Conservation (phyloP, 208 protist genomes). For the Willaertia magna region DNA sequence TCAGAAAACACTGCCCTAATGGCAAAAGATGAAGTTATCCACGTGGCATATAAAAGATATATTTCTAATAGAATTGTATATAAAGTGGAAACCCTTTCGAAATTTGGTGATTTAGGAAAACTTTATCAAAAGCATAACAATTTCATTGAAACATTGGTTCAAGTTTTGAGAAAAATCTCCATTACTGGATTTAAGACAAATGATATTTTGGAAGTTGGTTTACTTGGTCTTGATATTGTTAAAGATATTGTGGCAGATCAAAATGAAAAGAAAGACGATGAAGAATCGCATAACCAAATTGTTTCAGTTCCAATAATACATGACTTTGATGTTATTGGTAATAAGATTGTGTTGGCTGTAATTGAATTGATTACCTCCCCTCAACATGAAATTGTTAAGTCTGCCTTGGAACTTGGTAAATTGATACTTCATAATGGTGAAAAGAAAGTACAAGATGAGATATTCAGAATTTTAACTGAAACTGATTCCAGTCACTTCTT, state of each 20-base stretch:
- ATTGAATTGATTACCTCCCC: neutral
- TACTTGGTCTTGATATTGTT: neutral
- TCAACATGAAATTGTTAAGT: neutral
- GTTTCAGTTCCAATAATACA: neutral
- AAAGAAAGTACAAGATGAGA: neutral
- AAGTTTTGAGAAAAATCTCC: neutral
- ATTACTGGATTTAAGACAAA: too few relatives aligned
- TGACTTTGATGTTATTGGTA: neutral
- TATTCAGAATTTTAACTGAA: neutral
- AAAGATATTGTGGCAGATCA: neutral
- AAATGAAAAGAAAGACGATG: neutral
- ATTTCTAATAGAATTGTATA: neutral
- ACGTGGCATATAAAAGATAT: neutral
- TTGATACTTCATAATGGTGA: neutral
- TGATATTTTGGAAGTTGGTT: neutral
- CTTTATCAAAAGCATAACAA: neutral
- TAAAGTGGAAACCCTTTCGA: neutral
- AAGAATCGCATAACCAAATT: too few relatives aligned
- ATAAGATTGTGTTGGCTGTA: neutral
- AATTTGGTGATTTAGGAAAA: neutral
- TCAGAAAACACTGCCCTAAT: neutral
- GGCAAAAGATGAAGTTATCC: neutral
- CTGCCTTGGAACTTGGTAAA: neutral
- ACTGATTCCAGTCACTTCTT: neutral
- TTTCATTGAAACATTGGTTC: neutral